phyloP scores from a whole-genome alignment of 1,284 basidiomycete species.

The Blastosporella zonata region DNA sequence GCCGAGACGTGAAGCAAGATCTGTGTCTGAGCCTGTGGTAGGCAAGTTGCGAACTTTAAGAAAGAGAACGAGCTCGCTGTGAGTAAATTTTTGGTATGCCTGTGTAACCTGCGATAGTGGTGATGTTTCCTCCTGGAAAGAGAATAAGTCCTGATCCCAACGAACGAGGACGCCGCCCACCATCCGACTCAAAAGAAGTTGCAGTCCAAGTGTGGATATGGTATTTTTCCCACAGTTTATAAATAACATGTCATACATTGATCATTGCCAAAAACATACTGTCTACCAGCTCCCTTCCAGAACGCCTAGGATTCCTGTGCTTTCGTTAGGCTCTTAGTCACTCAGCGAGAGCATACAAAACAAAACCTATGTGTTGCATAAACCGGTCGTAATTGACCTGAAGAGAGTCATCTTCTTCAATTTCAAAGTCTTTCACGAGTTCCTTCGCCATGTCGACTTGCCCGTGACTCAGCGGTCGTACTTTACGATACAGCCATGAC shows the following conservation, averaged over 20 bases:
- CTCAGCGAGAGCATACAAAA: not conserved
- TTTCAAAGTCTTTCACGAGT: conserved; percentile 45
- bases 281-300: not conserved
- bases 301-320: conserved; percentile 2
- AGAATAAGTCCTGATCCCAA: conserved; percentile 7
- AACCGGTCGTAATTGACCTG: conserved; percentile 51
- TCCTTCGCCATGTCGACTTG: conserved; percentile 33
- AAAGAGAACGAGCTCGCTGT: conserved; percentile 69
- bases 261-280: not conserved
- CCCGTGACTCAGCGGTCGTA: conserved; percentile 2
- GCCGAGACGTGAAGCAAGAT: conserved; percentile 65
- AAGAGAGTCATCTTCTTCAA: conserved; percentile 35
- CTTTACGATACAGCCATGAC: not conserved
- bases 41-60: conserved; percentile 67
- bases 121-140: conserved; percentile 32
- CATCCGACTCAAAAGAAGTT: conserved; percentile 10
- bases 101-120: conserved; percentile 49
- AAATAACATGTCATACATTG: not conserved
- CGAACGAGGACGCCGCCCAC: conserved; percentile 8
- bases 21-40: conserved; percentile 53
- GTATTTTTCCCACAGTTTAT: conserved; percentile 12
- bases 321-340: not conserved
- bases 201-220: conserved; percentile 11
- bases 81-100: conserved; percentile 67
- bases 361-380: conserved; percentile 50